phyloP scores from a whole-genome alignment of 2,329 filamentous ascomycete species.

The Xylaria sp. region DNA sequence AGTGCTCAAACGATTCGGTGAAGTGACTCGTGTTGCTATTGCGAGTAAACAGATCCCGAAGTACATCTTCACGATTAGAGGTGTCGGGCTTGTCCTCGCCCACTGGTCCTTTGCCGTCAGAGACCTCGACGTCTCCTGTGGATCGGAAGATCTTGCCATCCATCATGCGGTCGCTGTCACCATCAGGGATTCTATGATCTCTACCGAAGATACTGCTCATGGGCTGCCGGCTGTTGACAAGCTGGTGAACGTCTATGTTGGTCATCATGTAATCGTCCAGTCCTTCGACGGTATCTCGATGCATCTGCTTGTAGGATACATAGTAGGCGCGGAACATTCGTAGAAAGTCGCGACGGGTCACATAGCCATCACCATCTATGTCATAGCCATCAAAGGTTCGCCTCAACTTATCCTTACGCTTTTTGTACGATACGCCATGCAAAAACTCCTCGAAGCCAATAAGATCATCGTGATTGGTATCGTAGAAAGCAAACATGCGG shows the following conservation, averaged over 20 bases:
- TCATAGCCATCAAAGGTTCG: constrained; percentile 87
- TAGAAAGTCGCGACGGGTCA: constrained; percentile 80
- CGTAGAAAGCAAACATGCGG: constrained; percentile 94
- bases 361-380: constrained; percentile 78
- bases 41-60: constrained; percentile 46
- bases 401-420: constrained; percentile 61
- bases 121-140: constrained; percentile 60
- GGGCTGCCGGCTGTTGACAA: constrained; percentile 69
- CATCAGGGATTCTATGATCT: constrained; percentile 61
- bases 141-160: constrained; percentile 61
- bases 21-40: constrained; percentile 31
- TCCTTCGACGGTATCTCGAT: constrained; percentile 73
- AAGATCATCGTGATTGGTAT: constrained; percentile 78
- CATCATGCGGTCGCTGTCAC: constrained; percentile 54
- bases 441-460: constrained; percentile 94
- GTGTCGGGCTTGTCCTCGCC: constrained; percentile 56
- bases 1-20: constrained; percentile 32
- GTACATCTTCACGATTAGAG: constrained; percentile 54
- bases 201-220: constrained; percentile 70
- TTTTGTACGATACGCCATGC: constrained; percentile 68
- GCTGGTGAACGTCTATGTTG: constrained; percentile 68
- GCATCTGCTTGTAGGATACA: constrained; percentile 82
- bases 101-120: constrained; percentile 54
- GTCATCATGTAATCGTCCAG: constrained; percentile 73
- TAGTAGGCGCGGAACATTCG: constrained; percentile 92